A percentile compares a stretch with the other conserved stretches of the same genome.
phyloP scores from a whole-genome alignment of 164 flowering plant species.

The Vitis vinifera region DNA sequence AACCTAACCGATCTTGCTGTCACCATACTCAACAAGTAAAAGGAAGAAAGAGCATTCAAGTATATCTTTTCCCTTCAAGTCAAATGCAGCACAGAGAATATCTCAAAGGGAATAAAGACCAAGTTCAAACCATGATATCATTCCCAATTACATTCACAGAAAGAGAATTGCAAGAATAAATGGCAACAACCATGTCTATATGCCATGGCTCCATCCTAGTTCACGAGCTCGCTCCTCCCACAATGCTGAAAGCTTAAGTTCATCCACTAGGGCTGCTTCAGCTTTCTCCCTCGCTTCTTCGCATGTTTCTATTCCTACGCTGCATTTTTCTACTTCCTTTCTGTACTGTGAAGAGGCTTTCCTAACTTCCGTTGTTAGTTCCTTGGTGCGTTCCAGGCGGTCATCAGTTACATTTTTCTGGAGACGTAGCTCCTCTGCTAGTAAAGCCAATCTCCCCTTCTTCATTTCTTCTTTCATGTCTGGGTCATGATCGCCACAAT shows the following conservation, averaged over 20 bases:
- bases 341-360: constrained; percentile 48
- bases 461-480: constrained; percentile 46
- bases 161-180: too few species aligned
- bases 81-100: too few species aligned
- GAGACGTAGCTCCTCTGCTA: constrained; percentile 50
- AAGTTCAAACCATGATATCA: too few species aligned
- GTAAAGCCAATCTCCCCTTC: constrained; percentile 34
- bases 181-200: not conserved
- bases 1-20: too few species aligned
- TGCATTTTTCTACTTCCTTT: constrained; percentile 78
- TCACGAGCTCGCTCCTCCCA: constrained; percentile 68
- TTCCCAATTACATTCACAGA: too few species aligned
- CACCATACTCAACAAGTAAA: too few species aligned
- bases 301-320: constrained; percentile 49
- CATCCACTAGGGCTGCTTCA: constrained; percentile 40
- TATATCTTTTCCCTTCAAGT: too few species aligned
- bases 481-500: constrained; percentile 56
- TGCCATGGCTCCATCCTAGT: constrained; percentile 45
- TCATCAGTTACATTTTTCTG: constrained; percentile 42
- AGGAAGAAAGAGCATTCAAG: too few species aligned
- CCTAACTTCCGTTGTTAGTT: constrained; percentile 29
- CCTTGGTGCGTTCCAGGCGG: constrained; percentile 30
- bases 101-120: too few species aligned
- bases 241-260: constrained; percentile 42
- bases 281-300: constrained; percentile 73